A percentile compares a stretch with the other conserved stretches of the same genome.
Evolutionary conservation across 1,139 yeast genomes (phyloP).

Genomic region (Geotrichum phurueaensis): DNA sequence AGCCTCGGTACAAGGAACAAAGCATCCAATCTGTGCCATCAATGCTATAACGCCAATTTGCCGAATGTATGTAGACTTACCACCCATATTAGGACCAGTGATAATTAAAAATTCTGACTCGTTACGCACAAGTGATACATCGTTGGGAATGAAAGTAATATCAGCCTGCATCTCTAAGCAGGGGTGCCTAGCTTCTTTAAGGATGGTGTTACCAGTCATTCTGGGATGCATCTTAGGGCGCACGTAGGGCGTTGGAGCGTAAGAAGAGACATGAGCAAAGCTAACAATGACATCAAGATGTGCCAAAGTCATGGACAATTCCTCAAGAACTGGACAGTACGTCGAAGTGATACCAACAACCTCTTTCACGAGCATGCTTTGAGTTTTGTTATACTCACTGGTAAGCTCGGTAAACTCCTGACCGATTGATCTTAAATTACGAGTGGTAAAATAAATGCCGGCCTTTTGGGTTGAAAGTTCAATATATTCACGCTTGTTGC

Average conservation of each 20-base stretch:
- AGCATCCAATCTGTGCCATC: constrained; percentile 90
- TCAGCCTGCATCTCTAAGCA: constrained; percentile 90
- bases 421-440: constrained; percentile 53
- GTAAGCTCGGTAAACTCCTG: constrained; percentile 54
- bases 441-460: constrained; percentile 84
- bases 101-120: constrained; percentile 68
- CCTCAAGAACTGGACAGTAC: constrained; percentile 69
- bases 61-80: constrained; percentile 89
- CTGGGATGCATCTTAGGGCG: constrained; percentile 63
- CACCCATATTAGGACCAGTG: constrained; percentile 99
- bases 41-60: constrained; percentile 85
- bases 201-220: constrained; percentile 46
- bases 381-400: constrained; percentile 65
- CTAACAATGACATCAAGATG: constrained; percentile 77
- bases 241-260: constrained; percentile 77
- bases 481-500: constrained; percentile 54
- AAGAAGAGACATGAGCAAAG: constrained; percentile 79
- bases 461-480: constrained; percentile 91
- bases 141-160: constrained; percentile 79
- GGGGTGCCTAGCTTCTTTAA: constrained; percentile 83
- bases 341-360: constrained; percentile 75
- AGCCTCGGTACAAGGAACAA: constrained; percentile 71
- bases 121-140: constrained; percentile 50
- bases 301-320: constrained; percentile 57
- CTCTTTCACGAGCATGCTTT: constrained; percentile 71